Conservation (phyloP, 2,329 filamentous ascomycete genomes). For the Colletotrichum liriopes region DNA sequence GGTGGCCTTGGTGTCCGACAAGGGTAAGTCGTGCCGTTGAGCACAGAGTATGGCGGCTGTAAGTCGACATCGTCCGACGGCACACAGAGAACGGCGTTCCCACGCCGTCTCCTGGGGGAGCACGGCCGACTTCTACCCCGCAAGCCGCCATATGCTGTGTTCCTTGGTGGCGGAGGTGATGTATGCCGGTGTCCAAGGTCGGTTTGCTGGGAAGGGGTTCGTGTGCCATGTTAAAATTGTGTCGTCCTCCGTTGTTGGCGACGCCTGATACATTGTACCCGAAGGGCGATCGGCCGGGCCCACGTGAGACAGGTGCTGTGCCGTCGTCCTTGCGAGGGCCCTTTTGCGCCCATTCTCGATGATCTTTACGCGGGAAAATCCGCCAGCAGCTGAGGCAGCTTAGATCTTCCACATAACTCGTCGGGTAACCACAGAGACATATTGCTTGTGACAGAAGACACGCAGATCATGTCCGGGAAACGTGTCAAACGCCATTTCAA, state of each 20-base stretch:
- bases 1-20: not conserved
- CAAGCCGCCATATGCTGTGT: constrained; percentile 5
- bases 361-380: not conserved
- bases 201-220: not conserved
- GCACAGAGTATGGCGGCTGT: not conserved
- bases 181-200: not conserved
- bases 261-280: not conserved
- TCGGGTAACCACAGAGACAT: not conserved
- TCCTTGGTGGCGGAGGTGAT: constrained; percentile 6
- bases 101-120: constrained; percentile 9
- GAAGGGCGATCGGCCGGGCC: not conserved
- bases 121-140: not conserved
- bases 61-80: not conserved
- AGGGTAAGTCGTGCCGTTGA: constrained; percentile 10
- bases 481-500: not conserved
- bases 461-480: not conserved
- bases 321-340: not conserved
- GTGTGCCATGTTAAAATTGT: not conserved
- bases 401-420: not conserved
- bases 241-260: constrained; percentile 1
- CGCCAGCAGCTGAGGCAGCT: not conserved
- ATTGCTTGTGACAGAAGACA: not conserved
- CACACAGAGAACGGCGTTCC: not conserved
- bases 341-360: not conserved
- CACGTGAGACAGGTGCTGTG: not conserved